Base-by-base conservation (phyloP, 352 stramenopile genomes). In the Aphanomyces invadans region DNA sequence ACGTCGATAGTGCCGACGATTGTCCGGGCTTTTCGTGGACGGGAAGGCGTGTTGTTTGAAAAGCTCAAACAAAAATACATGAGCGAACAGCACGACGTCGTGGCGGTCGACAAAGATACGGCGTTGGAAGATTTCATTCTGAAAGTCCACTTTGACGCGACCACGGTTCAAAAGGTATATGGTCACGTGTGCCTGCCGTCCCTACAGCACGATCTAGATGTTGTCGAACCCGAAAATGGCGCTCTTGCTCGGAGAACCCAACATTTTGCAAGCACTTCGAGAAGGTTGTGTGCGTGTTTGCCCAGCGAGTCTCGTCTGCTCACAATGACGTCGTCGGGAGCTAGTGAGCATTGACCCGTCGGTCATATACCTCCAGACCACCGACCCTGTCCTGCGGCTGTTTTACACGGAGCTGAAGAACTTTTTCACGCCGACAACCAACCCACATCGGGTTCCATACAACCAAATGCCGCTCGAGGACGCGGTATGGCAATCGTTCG, bases 111-210 rank as follows among this genome's bases (percentile, higher is more conserved):
- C 4, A 23, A 36, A 12, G 59, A 66, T 25, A 66, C 42, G n/a
- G 53, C 59, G 19, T 31, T 66, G 17, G 59, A 66, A 66, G 39
- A 46, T 10, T 66, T 66, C 59, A 66, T 66, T 56, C 21, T 66
- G 7, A 66, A 44, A 10, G 59, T 66, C n/a, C 5, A 66, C 23
- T 66, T 66, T 29, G 59, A 66, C 29, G 59, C 59, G 17, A 11
- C 29, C 1, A 66, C 59, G 4, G 59, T 66, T 7, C 59, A 66
- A 31, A 26, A 66, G 59, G 59, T 66, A 9, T 28, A 1, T 17
- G 11, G 29, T 7, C 9, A 33, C 12, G 25, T 21, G 17, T 54
- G 19, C 12, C 46, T 29, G 9, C 25, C 17, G 31, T 55, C 12
- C 17, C 10, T 31, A 25, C 9, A 32, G 11, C 12, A 21, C 28